Base-by-base conservation (phyloP, 1,284 basidiomycete species). In the Coniophora puteana region DNA sequence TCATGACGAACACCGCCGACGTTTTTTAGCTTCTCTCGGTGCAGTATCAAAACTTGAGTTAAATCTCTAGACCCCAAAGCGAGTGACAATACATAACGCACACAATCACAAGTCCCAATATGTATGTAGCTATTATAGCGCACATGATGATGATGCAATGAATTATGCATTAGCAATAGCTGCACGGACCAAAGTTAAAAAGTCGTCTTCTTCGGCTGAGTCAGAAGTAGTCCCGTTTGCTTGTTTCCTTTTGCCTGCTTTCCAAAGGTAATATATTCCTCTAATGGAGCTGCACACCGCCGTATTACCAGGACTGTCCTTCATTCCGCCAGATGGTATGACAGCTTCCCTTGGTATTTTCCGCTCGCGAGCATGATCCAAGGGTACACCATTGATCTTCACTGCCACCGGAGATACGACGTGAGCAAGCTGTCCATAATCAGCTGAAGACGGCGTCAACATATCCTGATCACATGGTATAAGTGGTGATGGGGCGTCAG, bases 261-360 rank as follows among this genome's bases (percentile, higher is more conserved):
- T 59, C 57, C 57, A 59, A 17, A 59, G 59, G 27, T 43, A 45
- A 51, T 67, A 43, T 45, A 65, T 41, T 36, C 66, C 44, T 50
- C 56, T 62, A 53, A 67, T 48, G 43, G 65, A 49, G 46, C 66
- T 48, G 3, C 53, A 48, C 12, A 51, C 41, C 11, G 51, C 48
- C 25, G 37, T 48, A 24, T 54, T n/a, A n/a, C n/a, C 7, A 2
- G n/a, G 8, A 8, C 14, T 8, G 21, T 24, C 22, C 3, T 24
- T 30, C 24, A 5, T 29, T n/a, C n/a, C n/a, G n/a, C n/a, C n/a
- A n/a, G n/a, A n/a, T 25, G 13, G 38, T 31, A 33, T 16, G 20
- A 22, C 30, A 8, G 36, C 31, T 7, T 27, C 20, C 14, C 17
- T 26, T 8, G 20, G 18, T 42, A 18, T 28, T n/a, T 27, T 31